Evolutionary conservation across 2,329 filamentous ascomycete species (phyloP), one percentile per base, ranked within the genome.

Genomic region (Aspergillus fumigatus): DNA sequence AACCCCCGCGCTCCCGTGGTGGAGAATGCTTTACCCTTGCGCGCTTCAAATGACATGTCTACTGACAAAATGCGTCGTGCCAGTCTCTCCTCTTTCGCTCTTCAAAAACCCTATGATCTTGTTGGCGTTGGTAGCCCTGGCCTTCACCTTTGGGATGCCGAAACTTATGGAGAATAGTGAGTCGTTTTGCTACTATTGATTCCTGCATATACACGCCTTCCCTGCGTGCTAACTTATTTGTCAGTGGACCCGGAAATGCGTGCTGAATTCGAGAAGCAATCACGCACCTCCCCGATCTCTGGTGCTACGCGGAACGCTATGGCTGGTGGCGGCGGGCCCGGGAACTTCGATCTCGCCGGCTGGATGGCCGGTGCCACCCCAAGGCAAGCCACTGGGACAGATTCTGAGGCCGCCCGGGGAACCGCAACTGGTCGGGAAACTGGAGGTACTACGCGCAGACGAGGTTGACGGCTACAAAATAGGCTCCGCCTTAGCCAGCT

Each of bases 91-190:
- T n/a, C 69, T 97, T 56, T 84, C 84, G 57, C 86, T 97, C 55
- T 80, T 97, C 67, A 94, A 94, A 80, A 96, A 90, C 71, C 94
- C 94, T 3, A 97, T 97, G 92, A 97, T 97, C 62, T 82, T 99
- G 59, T 88, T 99, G 79, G 92, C 88, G 4, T 76, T 96, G 35
- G 86, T 94, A 41, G 91, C 88, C 59, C 85, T 97, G 79, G 87
- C 79, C 4, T 79, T 97, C 63, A 92, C 96, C 61, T 82, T 97
- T 67, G 92, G 92, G 63, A 90, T 97, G 89, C 94, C 94, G 14
- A 94, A 97, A 75, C 75, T 99, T 55, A 86, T 97, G 79, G 92
- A 97, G 52, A 97, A 94, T 72, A 96, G 92, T 97, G 84, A 61
- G 90, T 83, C 40, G 27, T 43, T 27, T 53, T 48, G 9, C 59